A percentile compares a stretch with the other conserved stretches of the same genome.
Conservation (phyloP, 2,329 filamentous ascomycete species). For the Daldinia sp. region DNA sequence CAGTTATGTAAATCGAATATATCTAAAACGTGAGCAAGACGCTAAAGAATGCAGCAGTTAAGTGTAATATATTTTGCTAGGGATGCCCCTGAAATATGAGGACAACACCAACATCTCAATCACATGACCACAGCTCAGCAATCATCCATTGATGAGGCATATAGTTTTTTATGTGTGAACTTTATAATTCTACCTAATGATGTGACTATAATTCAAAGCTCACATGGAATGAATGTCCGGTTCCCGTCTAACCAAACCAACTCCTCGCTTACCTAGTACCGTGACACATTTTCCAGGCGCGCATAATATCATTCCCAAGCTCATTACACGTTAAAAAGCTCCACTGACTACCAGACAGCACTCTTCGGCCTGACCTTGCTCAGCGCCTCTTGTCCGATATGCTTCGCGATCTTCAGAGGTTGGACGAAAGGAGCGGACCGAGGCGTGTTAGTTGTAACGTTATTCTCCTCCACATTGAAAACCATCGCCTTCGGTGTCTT, state of each 20-base stretch:
- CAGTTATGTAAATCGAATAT: neutral
- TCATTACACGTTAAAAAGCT: conserved; percentile 5
- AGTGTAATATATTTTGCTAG: neutral
- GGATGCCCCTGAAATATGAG: neutral
- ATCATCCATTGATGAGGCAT: neutral
- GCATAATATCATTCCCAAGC: neutral
- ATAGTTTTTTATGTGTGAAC: neutral
- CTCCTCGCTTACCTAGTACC: conserved; percentile 14
- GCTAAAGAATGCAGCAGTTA: neutral
- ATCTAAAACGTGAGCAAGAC: neutral
- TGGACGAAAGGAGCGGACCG: conserved; percentile 10
- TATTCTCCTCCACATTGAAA: neutral
- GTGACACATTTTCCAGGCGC: neutral
- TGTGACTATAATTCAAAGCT: neutral
- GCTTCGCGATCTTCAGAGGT: conserved; percentile 3
- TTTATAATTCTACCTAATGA: neutral
- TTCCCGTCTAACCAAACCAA: conserved; percentile 1
- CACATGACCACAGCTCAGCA: neutral
- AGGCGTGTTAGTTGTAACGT: neutral
- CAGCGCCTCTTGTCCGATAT: conserved; percentile 3
- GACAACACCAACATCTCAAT: neutral
- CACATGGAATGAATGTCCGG: neutral
- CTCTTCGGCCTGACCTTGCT: conserved; percentile 9
- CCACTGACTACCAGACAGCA: conserved; percentile 4
- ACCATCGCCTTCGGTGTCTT: conserved; percentile 16